Evolutionary conservation across 2,329 filamentous ascomycete genomes (phyloP).

Genomic region (Cladosporium cucumerinum): DNA sequence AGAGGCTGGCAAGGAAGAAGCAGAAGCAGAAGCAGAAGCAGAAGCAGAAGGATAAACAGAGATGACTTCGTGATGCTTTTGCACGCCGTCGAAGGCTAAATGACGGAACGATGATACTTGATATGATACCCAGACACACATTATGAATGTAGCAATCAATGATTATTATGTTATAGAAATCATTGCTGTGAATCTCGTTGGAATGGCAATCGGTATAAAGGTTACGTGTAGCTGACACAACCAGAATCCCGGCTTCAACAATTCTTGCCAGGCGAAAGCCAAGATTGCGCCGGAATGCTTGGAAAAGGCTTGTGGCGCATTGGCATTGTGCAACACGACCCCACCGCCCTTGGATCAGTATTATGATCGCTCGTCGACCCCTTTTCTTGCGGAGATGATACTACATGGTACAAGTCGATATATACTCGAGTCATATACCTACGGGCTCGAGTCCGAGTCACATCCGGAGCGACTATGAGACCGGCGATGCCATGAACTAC

Average conservation of each 20-base stretch:
- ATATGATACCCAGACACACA: neutral
- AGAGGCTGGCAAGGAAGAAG: neutral
- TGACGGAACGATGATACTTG: neutral
- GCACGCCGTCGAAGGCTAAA: neutral
- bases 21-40: conserved; percentile 10
- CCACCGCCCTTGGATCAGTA: neutral
- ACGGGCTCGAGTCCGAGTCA: neutral
- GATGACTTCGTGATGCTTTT: neutral
- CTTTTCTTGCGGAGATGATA: neutral
- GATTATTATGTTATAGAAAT: neutral
- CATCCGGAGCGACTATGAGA: neutral
- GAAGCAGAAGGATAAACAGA: conserved; percentile 13
- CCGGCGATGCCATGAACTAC: neutral
- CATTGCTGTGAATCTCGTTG: neutral
- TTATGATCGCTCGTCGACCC: neutral
- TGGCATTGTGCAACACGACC: neutral
- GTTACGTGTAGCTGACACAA: neutral
- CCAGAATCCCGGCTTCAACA: neutral
- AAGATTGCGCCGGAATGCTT: neutral
- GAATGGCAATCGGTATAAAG: neutral
- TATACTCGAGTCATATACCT: neutral
- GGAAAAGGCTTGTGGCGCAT: neutral
- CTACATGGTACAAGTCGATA: neutral
- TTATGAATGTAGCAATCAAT: neutral
- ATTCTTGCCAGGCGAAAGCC: neutral